Evolutionary conservation across 1,284 basidiomycete genomes (phyloP).

Genomic region (Phylloboletellus chloephorus): DNA sequence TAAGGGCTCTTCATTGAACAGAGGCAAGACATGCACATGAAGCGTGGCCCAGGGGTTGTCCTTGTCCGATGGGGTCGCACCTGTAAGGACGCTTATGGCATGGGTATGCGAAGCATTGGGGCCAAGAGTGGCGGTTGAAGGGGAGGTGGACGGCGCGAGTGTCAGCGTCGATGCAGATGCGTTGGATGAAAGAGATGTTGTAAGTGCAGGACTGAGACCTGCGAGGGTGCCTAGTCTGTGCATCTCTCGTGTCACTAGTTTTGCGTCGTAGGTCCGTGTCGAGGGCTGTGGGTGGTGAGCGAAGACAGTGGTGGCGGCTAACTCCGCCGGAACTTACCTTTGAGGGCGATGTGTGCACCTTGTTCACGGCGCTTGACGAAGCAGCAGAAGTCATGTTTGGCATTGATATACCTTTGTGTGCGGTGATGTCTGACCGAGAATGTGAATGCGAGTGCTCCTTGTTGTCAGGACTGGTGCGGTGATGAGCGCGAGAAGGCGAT

Average conservation of each 20-base stretch:
- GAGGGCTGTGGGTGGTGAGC: slow-evolving; percentile 39
- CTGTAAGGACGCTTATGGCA: slow-evolving; percentile 18
- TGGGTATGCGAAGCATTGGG: slow-evolving; percentile 21
- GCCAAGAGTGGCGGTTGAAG: slow-evolving; percentile 21
- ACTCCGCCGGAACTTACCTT: slow-evolving; percentile 45
- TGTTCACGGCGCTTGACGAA: slow-evolving; percentile 24
- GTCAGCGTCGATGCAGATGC: slow-evolving; percentile 35
- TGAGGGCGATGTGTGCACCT: slow-evolving; percentile 55
- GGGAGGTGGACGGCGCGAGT: slow-evolving; percentile 25
- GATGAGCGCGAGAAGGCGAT: slow-evolving; percentile 11
- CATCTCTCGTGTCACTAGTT: slow-evolving; percentile 72
- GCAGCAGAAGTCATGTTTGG: slow-evolving; percentile 24
- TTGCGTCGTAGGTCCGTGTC: slow-evolving; percentile 64
- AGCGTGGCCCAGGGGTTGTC: slow-evolving; percentile 76
- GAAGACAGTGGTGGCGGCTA: slow-evolving; percentile 5
- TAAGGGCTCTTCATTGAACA: slow-evolving; percentile 91
- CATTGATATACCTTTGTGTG: slow-evolving; percentile 9
- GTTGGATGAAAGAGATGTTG: slow-evolving; percentile 35
- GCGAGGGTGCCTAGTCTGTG: slow-evolving; percentile 63
- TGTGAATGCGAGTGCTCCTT: slow-evolving; percentile 11
- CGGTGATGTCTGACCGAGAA: slow-evolving; percentile 17
- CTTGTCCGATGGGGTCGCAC: slow-evolving; percentile 22
- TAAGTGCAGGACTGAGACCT: slow-evolving; percentile 38
- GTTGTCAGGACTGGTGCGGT: slow-evolving; percentile 9
- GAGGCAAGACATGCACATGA: slow-evolving; percentile 81